phyloP scores from a whole-genome alignment of 78 protist species.

The Isochrysis galbana region DNA sequence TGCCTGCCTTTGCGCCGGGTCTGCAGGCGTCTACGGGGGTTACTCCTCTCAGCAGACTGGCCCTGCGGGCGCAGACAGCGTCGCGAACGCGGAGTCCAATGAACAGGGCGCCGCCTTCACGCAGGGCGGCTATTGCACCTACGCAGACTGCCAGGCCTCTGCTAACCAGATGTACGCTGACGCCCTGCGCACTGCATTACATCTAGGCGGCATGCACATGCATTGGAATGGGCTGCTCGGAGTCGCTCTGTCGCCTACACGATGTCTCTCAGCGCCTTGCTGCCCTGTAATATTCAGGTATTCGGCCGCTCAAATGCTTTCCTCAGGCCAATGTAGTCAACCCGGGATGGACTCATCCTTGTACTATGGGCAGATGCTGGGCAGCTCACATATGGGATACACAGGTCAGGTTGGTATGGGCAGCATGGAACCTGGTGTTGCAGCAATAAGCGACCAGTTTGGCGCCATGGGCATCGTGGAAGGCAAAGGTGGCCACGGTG shows the following conservation, averaged over 20 bases:
- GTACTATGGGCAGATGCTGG: neutral
- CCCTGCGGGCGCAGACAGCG: too few relatives aligned
- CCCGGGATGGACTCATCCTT: neutral
- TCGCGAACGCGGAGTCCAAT: neutral
- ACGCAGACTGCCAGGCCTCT: neutral
- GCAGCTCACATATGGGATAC: neutral
- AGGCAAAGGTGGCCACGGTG: neutral
- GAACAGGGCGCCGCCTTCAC: neutral
- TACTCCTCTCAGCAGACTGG: too few relatives aligned
- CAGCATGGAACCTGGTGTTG: neutral
- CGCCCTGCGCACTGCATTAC: neutral
- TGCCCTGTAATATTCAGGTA: neutral
- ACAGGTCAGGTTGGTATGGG: neutral
- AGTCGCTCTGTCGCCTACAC: neutral
- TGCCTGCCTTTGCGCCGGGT: too few relatives aligned
- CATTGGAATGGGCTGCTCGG: too few relatives aligned
- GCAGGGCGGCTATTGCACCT: neutral
- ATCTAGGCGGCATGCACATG: too few relatives aligned
- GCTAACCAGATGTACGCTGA: neutral
- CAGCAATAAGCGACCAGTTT: neutral
- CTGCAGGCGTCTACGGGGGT: too few relatives aligned
- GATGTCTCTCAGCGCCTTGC: neutral
- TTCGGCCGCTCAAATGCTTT: neutral
- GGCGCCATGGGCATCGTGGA: neutral
- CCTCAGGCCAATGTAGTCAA: neutral